Evolutionary conservation across 176 grass and related monocot species (phyloP).

Genomic region (Triticum monococcum): DNA sequence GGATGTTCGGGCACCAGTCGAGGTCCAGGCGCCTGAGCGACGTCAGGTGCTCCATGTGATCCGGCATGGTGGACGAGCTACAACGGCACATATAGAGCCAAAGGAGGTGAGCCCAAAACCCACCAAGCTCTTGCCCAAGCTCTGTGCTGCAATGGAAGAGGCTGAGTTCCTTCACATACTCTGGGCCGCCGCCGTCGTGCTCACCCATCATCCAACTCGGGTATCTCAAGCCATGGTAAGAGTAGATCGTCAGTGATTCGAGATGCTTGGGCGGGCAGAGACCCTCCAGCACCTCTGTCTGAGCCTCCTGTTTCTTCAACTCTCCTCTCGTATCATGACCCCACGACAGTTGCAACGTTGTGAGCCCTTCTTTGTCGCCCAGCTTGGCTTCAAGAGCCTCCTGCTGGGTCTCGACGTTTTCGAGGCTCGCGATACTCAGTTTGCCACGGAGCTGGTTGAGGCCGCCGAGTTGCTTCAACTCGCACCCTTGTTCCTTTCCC

Average conservation of each 20-base stretch:
- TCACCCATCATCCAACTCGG: constrained; percentile 9
- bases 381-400: too few relatives aligned
- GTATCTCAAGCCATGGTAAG: background rate
- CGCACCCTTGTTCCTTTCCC: too few relatives aligned
- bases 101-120: background rate
- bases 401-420: too few relatives aligned
- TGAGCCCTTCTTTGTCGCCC: too few relatives aligned
- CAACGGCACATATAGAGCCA: fast-evolving
- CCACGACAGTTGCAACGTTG: background rate
- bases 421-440: too few relatives aligned
- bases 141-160: fast-evolving
- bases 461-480: too few relatives aligned
- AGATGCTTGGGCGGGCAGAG: constrained; percentile 19
- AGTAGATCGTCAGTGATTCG: background rate
- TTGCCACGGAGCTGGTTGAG: too few relatives aligned
- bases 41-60: background rate
- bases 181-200: background rate
- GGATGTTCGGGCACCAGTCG: background rate
- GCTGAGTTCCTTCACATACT: background rate
- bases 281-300: constrained; percentile 28
- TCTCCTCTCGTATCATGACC: too few relatives aligned
- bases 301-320: background rate
- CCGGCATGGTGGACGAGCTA: background rate
- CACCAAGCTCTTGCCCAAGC: background rate
- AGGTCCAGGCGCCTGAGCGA: background rate